phyloP scores from a whole-genome alignment of 192 early-diverging fungal species.

The Funneliformis geosporum region DNA sequence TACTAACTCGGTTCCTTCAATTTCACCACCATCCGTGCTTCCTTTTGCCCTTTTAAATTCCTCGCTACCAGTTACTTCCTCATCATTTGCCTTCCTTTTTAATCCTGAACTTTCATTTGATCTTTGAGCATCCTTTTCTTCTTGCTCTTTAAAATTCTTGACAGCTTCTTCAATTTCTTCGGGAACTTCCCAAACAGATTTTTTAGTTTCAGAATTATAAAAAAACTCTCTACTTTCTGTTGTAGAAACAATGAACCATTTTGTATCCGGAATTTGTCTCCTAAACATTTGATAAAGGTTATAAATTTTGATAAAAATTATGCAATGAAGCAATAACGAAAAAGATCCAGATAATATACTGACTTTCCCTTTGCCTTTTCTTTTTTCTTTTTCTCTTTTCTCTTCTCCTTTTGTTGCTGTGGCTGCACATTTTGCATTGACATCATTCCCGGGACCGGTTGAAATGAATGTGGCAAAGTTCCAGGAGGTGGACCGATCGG shows the following conservation, averaged over 20 bases:
- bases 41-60: constrained; percentile 33
- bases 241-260: constrained; percentile 76
- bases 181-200: constrained; percentile 63
- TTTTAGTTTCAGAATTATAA: constrained; percentile 68
- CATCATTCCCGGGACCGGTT: constrained; percentile 29
- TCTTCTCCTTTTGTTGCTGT: constrained; percentile 32
- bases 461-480: constrained; percentile 35
- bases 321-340: background rate
- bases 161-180: constrained; percentile 43
- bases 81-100: constrained; percentile 34
- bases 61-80: constrained; percentile 31
- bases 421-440: constrained; percentile 13
- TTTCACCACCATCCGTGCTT: constrained; percentile 5
- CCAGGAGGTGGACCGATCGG: constrained; percentile 36
- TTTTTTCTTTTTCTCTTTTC: constrained; percentile 45
- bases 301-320: background rate
- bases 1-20: constrained; percentile 40
- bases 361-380: constrained; percentile 46
- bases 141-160: constrained; percentile 42
- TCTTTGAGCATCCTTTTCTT: constrained; percentile 29
- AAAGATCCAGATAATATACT: constrained; percentile 14
- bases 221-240: constrained; percentile 74
- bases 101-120: constrained; percentile 1
- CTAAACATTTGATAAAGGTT: constrained; percentile 37
- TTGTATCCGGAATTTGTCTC: constrained; percentile 61